Evolutionary conservation across 331 rosid genomes (phyloP), one percentile per base, ranked within the genome.

Genomic region (Pyracantha coccinea): DNA sequence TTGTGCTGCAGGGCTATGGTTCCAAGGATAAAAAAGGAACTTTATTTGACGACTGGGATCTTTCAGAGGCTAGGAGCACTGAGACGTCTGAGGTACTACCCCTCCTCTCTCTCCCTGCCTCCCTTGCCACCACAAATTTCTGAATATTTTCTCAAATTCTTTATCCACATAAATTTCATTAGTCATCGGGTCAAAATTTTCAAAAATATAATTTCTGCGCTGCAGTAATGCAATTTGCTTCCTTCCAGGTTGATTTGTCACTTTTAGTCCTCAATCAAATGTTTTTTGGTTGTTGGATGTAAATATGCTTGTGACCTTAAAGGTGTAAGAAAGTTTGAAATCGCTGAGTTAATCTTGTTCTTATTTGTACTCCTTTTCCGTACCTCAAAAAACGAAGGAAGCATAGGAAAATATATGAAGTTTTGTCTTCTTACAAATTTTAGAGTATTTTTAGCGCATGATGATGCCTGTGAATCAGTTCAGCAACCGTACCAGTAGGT

Each of bases 31-130:
- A 88, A 61, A 92, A 84, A 77, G 89, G 91, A 68, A 84, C 53
- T 78, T 84, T 90, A 64, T 90, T 89, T 83, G 97, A 92, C 73
- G 97, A 94, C 69, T 94, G 99, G 99, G 97, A 94, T 88, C 93
- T 94, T 81, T 90, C 97, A 20, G 99, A 94, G 71, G 80, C 86
- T 31, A 89, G 92, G 76, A 86, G 92, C n/a, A 68, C 81, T 58
- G 99, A 94, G 53, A 77, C 85, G 74, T 74, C 96, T 81, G 97
- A 90, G 99, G 99, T 94, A 78, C 66, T 94, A 78, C 66, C 21
- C 69, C 76, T 78, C 76, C 77, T 76, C 73, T 33, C 28, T 27
- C 66, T 27, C 25, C 7, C 19, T 47, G 17, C 50, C 41, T 50
- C 19, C 10, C 38, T 54, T 74, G 62, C 73, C 66, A 63, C 75